Evolutionary conservation across 1,284 basidiomycete species (phyloP), one percentile per base, ranked within the genome.

Genomic region (Irpex sp.): DNA sequence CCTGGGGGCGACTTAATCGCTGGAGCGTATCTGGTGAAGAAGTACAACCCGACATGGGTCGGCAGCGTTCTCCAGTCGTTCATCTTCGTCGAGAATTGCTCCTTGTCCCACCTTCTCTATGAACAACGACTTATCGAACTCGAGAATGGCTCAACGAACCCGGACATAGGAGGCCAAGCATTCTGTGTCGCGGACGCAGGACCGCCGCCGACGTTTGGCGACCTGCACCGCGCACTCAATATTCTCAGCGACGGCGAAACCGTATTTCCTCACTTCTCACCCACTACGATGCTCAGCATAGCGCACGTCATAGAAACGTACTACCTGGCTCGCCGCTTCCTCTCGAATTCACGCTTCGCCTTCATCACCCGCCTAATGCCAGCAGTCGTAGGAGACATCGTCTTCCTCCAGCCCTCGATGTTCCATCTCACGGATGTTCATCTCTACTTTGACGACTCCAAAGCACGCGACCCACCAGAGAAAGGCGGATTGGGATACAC

Each of bases 71-170:
- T 90, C 36, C 84, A 88, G 66, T 87, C 85, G 8, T 88, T 86
- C 70, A 74, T 78, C 67, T 89, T 89, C 68, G 89, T 91, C 64
- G 90, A 92, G 74, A 92, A 92, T 68, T 86, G 83, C 66, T 83
- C 86, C 0, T 76, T 85, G 1, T 85, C 88, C 0, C 90, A 92
- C 69, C 76, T 92, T 13, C 81, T 81, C 66, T 92, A 90, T 72
- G 89, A 92, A 71, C 80, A 78, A 61, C 83, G 87, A n/a, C 82
- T 92, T 33, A 71, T 82, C 59, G 79, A 80, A 57, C 73, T 82
- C 13, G 74, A 76, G 61, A 64, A 61, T n/a, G 80, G 79, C 8
- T 69, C 73, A 49, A 67, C 70, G 56, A 78, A 83, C 65, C 83
- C 86, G 1, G 88, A 91, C 70, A 82, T 92, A 57, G 86, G 89